These are phyloP conservation scores for Zanthoxylum bungeanum DNA, from an alignment of 345 rosid genomes.

Conservation along the genomic window DNA sequence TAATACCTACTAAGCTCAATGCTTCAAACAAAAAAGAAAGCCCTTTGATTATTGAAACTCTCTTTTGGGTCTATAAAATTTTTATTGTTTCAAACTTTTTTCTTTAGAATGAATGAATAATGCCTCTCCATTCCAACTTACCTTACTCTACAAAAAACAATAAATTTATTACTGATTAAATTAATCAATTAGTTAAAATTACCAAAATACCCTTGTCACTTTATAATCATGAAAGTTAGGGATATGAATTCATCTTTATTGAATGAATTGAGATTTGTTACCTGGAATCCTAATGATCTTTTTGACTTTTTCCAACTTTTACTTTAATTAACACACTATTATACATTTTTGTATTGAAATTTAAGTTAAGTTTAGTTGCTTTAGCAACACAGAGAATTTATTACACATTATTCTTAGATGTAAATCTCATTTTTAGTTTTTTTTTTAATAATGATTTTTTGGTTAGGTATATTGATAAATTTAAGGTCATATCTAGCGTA, in stretches of 20 bases:
- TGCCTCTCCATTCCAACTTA: slow-evolving; percentile 36
- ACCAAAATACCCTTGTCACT: slow-evolving; percentile 22
- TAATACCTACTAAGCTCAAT: neutral
- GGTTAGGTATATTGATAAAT: slow-evolving; percentile 7
- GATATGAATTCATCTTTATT: slow-evolving; percentile 29
- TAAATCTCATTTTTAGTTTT: neutral
- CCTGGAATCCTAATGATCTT: slow-evolving; percentile 9
- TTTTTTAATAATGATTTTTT: no score
- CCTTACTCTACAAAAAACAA: slow-evolving; percentile 28
- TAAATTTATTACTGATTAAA: slow-evolving; percentile 7
- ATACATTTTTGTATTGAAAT: slow-evolving; percentile 6
- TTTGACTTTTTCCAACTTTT: slow-evolving; percentile 1
- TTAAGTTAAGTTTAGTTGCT: neutral
- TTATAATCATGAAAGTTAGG: slow-evolving; percentile 31
- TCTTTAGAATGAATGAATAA: slow-evolving; percentile 28
- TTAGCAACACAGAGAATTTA: neutral
- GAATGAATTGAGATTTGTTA: slow-evolving; percentile 22
- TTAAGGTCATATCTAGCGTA: no score
- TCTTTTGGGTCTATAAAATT: slow-evolving; percentile 6
- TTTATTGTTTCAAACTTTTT: neutral
- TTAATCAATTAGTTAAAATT: neutral
- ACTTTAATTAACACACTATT: slow-evolving; percentile 2
- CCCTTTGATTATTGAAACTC: slow-evolving; percentile 9
- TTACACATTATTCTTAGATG: neutral
- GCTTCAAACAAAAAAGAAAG: neutral